Percentiles rank a stretch among this genome's conserved stretches.
Evolutionary conservation across 352 stramenopile genomes (phyloP).

Genomic region (Pythium pyrilobum): DNA sequence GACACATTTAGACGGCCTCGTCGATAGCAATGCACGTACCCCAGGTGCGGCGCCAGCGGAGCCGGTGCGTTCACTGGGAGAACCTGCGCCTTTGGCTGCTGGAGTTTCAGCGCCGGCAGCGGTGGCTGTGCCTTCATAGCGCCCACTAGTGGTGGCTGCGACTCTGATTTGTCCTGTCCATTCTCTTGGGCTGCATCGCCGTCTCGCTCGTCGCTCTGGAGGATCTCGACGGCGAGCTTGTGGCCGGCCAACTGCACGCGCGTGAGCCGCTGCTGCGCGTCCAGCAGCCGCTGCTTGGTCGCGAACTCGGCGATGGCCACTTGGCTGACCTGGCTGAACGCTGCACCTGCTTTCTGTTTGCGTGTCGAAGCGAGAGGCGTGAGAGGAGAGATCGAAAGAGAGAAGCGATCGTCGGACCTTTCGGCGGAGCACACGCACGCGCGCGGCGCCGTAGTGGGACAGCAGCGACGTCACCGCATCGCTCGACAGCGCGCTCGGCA

Average conservation of each 20-base stretch:
- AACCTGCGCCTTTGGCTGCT: too few relatives aligned
- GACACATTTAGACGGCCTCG: not conserved
- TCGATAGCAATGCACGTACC: slow-evolving; percentile 27
- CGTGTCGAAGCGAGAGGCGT: slow-evolving; percentile 7
- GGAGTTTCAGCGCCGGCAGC: not conserved
- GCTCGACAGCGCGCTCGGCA: slow-evolving; percentile 47
- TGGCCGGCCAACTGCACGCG: slow-evolving; percentile 53
- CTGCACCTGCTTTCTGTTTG: slow-evolving; percentile 26
- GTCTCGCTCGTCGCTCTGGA: not conserved
- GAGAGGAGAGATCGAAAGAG: not conserved
- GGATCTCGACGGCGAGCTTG: slow-evolving; percentile 17
- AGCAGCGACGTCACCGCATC: slow-evolving; percentile 57
- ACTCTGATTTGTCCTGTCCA: not conserved
- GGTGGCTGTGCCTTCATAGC: too few relatives aligned
- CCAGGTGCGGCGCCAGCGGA: slow-evolving; percentile 67
- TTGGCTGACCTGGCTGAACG: slow-evolving; percentile 15
- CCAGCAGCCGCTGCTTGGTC: slow-evolving; percentile 22
- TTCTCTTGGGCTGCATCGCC: not conserved
- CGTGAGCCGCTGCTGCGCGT: slow-evolving; percentile 38
- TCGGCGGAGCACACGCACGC: slow-evolving; percentile 37
- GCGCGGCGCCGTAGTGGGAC: slow-evolving; percentile 45
- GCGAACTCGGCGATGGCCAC: slow-evolving; percentile 48
- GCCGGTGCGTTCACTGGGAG: slow-evolving; percentile 16
- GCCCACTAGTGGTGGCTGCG: not conserved
- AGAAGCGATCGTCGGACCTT: slow-evolving; percentile 8